Conservation (phyloP, 2,329 filamentous ascomycete species). For the Aspergillus flavus region DNA sequence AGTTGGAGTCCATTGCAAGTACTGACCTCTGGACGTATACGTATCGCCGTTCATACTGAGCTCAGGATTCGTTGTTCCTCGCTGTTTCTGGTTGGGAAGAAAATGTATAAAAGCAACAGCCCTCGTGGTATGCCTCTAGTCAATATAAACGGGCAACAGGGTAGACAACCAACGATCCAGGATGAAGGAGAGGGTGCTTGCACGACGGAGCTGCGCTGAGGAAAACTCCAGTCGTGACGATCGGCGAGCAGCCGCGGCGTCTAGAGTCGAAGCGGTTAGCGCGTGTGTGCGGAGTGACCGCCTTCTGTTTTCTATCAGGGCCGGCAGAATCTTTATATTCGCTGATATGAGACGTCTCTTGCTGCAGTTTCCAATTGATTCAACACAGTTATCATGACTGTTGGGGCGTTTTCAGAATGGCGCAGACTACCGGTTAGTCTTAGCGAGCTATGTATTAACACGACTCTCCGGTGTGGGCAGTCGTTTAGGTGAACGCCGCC, state of each 20-base stretch:
- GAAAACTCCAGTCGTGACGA: slow-evolving; percentile 37
- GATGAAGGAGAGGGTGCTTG: slow-evolving; percentile 11
- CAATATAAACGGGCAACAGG: slow-evolving; percentile 1
- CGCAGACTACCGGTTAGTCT: slow-evolving; percentile 80
- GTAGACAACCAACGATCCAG: neutral
- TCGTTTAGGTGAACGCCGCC: slow-evolving; percentile 67
- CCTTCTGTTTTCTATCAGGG: slow-evolving; percentile 17
- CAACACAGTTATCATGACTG: slow-evolving; percentile 33
- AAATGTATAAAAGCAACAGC: neutral
- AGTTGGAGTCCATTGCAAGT: slow-evolving; percentile 9
- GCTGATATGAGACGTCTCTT: slow-evolving; percentile 2
- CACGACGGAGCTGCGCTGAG: slow-evolving; percentile 22
- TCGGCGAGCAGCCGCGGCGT: slow-evolving; percentile 22
- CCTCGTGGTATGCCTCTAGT: neutral
- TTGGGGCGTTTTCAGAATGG: slow-evolving; percentile 71
- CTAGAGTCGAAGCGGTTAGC: slow-evolving; percentile 24
- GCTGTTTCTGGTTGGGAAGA: slow-evolving; percentile 6
- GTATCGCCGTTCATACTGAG: slow-evolving; percentile 80
- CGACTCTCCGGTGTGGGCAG: slow-evolving; percentile 90
- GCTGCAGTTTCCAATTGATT: neutral
- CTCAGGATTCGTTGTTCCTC: slow-evolving; percentile 24
- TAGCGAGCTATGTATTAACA: slow-evolving; percentile 89
- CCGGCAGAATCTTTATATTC: slow-evolving; percentile 28
- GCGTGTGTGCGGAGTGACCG: slow-evolving; percentile 24
- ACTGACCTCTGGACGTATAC: slow-evolving; percentile 75